Conservation (phyloP, 768 basidiomycete genomes). For the Coprinellus aureogranulatus region DNA sequence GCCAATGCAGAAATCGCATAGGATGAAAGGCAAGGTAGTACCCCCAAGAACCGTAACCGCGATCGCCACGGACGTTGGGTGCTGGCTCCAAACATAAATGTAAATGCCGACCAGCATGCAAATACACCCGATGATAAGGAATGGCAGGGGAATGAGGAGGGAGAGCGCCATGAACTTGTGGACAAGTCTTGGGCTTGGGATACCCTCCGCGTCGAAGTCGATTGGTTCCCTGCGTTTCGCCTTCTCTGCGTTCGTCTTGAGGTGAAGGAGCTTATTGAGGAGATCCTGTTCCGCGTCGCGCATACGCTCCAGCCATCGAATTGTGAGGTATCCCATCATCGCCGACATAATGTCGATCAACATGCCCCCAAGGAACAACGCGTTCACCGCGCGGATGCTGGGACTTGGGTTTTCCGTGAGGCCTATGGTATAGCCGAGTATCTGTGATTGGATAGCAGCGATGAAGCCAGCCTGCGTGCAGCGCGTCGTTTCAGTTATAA, state of each 20-base stretch:
- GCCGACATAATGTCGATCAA: slow-evolving; percentile 1
- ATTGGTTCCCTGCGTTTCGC: background rate
- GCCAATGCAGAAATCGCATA: background rate
- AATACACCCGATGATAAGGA: background rate
- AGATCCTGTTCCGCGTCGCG: background rate
- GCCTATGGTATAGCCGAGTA: background rate
- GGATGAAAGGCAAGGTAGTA: background rate
- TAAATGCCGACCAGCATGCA: background rate
- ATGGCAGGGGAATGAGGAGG: background rate
- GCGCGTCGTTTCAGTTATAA: no score
- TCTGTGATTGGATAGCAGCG: background rate
- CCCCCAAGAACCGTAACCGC: background rate
- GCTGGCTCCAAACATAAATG: background rate
- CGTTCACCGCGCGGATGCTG: no score
- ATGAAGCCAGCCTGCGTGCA: background rate
- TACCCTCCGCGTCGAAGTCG: background rate
- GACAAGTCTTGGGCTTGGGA: background rate
- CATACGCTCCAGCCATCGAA: slow-evolving; percentile 2
- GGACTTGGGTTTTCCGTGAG: background rate
- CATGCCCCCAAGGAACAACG: background rate
- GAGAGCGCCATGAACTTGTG: background rate
- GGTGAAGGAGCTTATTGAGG: background rate
- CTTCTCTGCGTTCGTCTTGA: background rate
- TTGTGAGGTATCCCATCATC: slow-evolving; percentile 3
- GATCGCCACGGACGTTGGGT: background rate